Conservation (phyloP, 257 asterid genomes). For the Nemophila menziesii region DNA sequence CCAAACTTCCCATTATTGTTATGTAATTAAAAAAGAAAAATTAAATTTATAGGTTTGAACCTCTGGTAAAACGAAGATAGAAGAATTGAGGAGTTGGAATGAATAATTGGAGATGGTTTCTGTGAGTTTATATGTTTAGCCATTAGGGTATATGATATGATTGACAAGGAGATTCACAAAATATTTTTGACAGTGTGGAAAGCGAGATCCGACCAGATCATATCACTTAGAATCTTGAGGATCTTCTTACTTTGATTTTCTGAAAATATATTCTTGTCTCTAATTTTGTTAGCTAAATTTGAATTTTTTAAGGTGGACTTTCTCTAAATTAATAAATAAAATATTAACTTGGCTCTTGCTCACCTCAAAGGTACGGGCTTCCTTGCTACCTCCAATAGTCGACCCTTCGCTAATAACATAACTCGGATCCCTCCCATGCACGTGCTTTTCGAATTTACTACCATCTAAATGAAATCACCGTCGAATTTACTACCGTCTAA, state of each 20-base stretch:
- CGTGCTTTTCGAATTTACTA: too few species aligned
- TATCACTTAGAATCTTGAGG: not conserved
- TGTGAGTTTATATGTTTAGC: not conserved
- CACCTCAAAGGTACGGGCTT: too few species aligned
- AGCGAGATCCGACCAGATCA: slow-evolving; percentile 5
- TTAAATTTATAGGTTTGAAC: not conserved
- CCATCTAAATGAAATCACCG: too few species aligned
- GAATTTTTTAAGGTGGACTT: not conserved
- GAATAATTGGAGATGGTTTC: not conserved
- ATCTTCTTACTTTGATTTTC: not conserved
- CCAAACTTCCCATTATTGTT: not conserved
- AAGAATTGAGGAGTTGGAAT: not conserved
- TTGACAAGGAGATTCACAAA: not conserved
- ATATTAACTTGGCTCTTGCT: too few species aligned
- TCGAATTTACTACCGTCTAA: too few species aligned
- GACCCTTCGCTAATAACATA: too few species aligned
- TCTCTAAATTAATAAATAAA: too few species aligned
- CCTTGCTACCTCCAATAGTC: too few species aligned
- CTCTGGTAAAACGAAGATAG: not conserved
- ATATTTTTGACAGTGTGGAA: slow-evolving; percentile 12
- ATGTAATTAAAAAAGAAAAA: too few species aligned
- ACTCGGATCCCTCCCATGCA: too few species aligned
- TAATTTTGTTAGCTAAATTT: not conserved
- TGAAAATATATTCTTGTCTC: not conserved
- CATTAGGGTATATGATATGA: not conserved